Evolutionary conservation across 306 rosid species (phyloP).

Genomic region (Cucumis hystrix): DNA sequence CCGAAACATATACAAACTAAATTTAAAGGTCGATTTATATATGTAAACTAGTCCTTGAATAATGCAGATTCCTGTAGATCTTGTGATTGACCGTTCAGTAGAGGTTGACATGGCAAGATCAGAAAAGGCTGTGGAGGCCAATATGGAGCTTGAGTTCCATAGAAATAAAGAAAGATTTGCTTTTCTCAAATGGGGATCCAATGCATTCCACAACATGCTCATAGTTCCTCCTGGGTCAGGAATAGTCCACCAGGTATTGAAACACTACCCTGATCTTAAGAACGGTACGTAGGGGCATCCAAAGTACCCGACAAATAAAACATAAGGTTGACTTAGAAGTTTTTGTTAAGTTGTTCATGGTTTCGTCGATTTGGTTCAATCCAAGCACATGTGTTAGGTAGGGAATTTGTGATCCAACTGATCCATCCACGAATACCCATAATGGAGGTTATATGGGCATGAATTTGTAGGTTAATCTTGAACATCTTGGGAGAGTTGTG

Average conservation of each 20-base stretch:
- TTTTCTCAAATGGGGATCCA: slow-evolving; percentile 92
- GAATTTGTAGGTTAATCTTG: slow-evolving; percentile 64
- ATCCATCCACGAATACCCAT: neutral
- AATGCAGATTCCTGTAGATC: slow-evolving; percentile 79
- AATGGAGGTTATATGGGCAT: neutral
- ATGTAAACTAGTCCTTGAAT: neutral
- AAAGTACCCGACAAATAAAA: neutral
- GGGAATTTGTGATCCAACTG: neutral
- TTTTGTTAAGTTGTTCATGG: neutral
- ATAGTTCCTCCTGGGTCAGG: slow-evolving; percentile 87
- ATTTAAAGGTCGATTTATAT: neutral
- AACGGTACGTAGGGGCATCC: neutral
- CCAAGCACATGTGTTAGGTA: neutral
- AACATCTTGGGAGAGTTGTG: slow-evolving; percentile 90
- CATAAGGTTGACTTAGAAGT: neutral
- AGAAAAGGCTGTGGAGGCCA: slow-evolving; percentile 70
- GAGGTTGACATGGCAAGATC: slow-evolving; percentile 90
- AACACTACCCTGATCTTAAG: neutral
- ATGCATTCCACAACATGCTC: slow-evolving; percentile 77
- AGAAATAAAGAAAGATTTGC: slow-evolving; percentile 77
- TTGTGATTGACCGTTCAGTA: slow-evolving; percentile 92
- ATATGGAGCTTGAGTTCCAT: slow-evolving; percentile 78
- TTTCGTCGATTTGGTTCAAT: neutral
- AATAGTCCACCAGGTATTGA: slow-evolving; percentile 70
- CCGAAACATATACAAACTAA: neutral